Conservation (phyloP, 352 stramenopile species). For the Phytopythium kandeliae region DNA sequence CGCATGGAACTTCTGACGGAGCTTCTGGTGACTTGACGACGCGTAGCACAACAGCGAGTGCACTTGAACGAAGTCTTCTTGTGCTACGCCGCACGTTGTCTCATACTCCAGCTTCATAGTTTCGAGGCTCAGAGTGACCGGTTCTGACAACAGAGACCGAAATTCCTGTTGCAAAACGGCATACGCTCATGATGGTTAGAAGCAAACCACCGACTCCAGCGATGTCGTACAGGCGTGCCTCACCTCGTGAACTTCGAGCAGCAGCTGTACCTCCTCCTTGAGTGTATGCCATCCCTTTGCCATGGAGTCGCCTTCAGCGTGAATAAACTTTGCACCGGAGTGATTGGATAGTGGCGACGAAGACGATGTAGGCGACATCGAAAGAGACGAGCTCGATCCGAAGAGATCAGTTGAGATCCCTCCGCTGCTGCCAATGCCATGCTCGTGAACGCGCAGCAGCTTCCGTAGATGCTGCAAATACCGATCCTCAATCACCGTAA, state of each 20-base stretch:
- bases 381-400: slow-evolving; percentile 18
- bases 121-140: slow-evolving; percentile 57
- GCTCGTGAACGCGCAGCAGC: slow-evolving; percentile 48
- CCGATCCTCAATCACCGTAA: slow-evolving; percentile 51
- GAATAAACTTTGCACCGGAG: slow-evolving; percentile 19
- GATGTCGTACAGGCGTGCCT: no score
- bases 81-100: slow-evolving; percentile 34
- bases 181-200: slow-evolving; percentile 3
- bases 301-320: slow-evolving; percentile 52
- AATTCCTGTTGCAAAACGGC: slow-evolving; percentile 45
- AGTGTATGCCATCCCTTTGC: slow-evolving; percentile 44
- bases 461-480: slow-evolving; percentile 50
- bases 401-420: slow-evolving; percentile 28
- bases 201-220: no score
- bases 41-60: slow-evolving; percentile 46
- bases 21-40: slow-evolving; percentile 31
- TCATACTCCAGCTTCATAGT: slow-evolving; percentile 84
- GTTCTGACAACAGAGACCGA: slow-evolving; percentile 62
- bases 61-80: slow-evolving; percentile 59
- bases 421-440: slow-evolving; percentile 14
- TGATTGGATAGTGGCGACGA: slow-evolving; percentile 3
- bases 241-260: slow-evolving; percentile 60
- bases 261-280: slow-evolving; percentile 54
- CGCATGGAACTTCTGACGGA: slow-evolving; percentile 54
- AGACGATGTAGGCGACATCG: background rate